These are phyloP conservation scores for Globisporangium yorkense DNA, from an alignment of 352 stramenopile genomes.

Conservation along the genomic window DNA sequence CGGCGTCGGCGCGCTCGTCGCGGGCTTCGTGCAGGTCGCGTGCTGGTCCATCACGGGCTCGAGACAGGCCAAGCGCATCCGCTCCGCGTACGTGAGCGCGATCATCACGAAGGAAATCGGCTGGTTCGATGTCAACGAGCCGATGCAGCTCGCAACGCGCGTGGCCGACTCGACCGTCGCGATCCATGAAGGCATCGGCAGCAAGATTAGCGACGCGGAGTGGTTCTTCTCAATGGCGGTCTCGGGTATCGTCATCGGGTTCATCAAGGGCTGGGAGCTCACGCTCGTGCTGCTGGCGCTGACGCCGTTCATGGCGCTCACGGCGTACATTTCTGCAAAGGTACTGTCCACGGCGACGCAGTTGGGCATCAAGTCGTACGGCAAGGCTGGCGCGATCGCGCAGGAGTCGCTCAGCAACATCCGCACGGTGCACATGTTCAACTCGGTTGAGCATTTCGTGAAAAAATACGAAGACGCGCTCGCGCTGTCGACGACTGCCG, in stretches of 20 bases:
- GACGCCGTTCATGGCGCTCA: constrained; percentile 55
- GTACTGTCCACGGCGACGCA: constrained; percentile 40
- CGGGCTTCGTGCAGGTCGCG: constrained; percentile 33
- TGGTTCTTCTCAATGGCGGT: constrained; percentile 61
- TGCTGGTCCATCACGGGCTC: constrained; percentile 57
- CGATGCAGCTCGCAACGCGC: constrained; percentile 20
- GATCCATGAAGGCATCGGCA: constrained; percentile 60
- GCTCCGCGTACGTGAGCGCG: constrained; percentile 20
- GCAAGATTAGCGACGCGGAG: constrained; percentile 46
- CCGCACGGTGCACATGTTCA: constrained; percentile 76
- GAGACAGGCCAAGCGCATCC: constrained; percentile 41
- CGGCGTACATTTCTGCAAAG: constrained; percentile 47
- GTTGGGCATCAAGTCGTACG: constrained; percentile 47
- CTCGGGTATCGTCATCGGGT: constrained; percentile 51
- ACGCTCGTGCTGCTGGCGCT: constrained; percentile 57
- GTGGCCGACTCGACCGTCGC: constrained; percentile 29
- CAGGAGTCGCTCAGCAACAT: constrained; percentile 69
- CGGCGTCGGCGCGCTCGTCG: constrained; percentile 19
- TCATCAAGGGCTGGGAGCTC: constrained; percentile 65
- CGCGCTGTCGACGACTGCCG: constrained; percentile 29
- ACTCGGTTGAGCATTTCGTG: constrained; percentile 49
- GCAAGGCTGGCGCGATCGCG: constrained; percentile 51
- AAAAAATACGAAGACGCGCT: constrained; percentile 57
- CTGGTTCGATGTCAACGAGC: constrained; percentile 43
- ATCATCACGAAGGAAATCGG: constrained; percentile 34